Evolutionary conservation across 345 rosid species (phyloP), one percentile per base, ranked within the genome.

Genomic region (Hibiscus trionum): DNA sequence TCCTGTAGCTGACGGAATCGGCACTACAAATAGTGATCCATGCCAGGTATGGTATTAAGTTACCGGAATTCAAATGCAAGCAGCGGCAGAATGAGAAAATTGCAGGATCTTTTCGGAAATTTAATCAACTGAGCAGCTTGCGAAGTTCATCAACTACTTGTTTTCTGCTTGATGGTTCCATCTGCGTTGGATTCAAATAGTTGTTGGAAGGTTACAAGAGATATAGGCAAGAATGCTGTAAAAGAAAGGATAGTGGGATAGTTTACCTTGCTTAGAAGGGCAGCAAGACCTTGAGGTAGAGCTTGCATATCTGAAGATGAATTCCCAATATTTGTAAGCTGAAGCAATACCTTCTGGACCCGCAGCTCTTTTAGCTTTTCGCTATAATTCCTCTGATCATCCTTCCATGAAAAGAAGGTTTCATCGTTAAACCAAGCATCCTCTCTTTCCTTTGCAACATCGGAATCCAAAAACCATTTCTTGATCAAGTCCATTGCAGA

Each of bases 251-350:
- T 31, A 3, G 47, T 21, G 49, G 60, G 63, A 72, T 63, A 63
- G 61, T 55, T 79, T 84, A 91, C 98, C 93, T 94, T 88, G 86
- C 86, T 82, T 82, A 94, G 83, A 83, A 94, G 91, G 72, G 88
- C 85, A 74, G 91, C 84, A 55, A 94, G 95, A 79, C 92, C 93
- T 75, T 86, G 97, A 6, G 97, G 97, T 72, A 94, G 87, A 76
- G 96, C 96, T 76, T 76, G 82, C 85, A 94, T 78, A 85, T 88
- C 97, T 26, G 88, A 77, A 29, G 68, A 15, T 11, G 97, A 91
- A 66, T 83, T 85, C 12, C 96, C 87, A 21, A 94, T 84, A 77
- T 82, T 86, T 53, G 89, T 81, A 49, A 95, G 76, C 61, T 87
- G 93, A 78, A 77, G 81, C 75, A 90, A 71, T 61, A 95, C 86